Evolutionary conservation across 495 filamentous ascomycete genomes (phyloP), one percentile per base, ranked within the genome.

Genomic region (Astrothelium subdiscretum): DNA sequence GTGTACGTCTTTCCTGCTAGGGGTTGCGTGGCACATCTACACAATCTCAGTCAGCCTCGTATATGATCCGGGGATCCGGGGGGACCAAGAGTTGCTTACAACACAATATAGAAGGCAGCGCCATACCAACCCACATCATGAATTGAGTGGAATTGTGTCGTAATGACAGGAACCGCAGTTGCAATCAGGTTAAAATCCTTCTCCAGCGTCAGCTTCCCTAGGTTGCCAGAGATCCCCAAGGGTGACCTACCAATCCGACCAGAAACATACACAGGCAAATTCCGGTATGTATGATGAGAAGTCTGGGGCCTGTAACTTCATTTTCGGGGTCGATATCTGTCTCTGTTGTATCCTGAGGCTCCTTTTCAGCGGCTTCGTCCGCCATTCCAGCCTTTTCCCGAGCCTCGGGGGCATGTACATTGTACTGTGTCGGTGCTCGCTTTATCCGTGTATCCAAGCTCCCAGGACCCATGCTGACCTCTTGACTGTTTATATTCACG

Each of bases 81-180:
- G n/a, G n/a, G 8, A 11, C 42, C n/a, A 18, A 18, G 42, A 48
- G 35, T 10, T 10, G 15, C 48, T 54, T 8, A 54, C 48, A 54
- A 6, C 6, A 29, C 48, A 27, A 54, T 24, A 27, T 54, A 54
- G 48, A 26, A 89, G 44, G 84, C 79, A 69, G 54, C 64, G 29
- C 84, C 88, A 58, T 90, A 91, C 89, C 89, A 92, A 48, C 86
- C 88, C 0, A 92, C 85, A 67, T 91, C 88, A 13, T 78, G 74
- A 1, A 92, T 72, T 13, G 85, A 83, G 32, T 87, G 77, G 72
- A 92, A 92, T 40, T 87, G 73, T 69, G 89, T 84, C 0, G 88
- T 91, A 63, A 92, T 92, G 54, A 83, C 83, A 11, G 89, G 89
- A 59, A 91, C 90, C n/a, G 89, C 89, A 0, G 89, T 92, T 12